Evolutionary conservation across 2,329 filamentous ascomycete genomes (phyloP).

Genomic region (Tolypocladium tundrense): DNA sequence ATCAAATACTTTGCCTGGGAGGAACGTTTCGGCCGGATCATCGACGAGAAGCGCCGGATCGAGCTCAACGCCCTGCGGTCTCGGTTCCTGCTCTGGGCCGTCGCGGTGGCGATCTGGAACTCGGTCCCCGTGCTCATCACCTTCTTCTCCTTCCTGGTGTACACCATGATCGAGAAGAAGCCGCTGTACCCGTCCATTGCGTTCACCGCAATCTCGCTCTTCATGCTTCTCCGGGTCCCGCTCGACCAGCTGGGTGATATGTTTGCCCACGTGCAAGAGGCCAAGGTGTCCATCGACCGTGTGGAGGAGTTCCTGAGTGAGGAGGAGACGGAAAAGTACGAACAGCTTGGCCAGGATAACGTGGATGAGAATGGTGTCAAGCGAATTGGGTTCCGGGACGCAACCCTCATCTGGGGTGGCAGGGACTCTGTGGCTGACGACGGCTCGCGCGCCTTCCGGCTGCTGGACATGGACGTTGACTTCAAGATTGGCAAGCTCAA

Average conservation of each 20-base stretch:
- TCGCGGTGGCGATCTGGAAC: conserved; percentile 91
- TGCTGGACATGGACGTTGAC: conserved; percentile 73
- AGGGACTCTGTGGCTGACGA: conserved; percentile 51
- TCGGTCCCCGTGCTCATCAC: conserved; percentile 92
- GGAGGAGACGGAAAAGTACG: conserved; percentile 92
- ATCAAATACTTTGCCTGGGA: conserved; percentile 99
- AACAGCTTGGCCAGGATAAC: conserved; percentile 65
- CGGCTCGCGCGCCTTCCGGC: conserved; percentile 64
- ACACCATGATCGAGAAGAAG: conserved; percentile 83
- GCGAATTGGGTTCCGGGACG: conserved; percentile 74
- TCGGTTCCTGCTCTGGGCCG: conserved; percentile 84
- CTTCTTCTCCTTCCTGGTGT: conserved; percentile 90
- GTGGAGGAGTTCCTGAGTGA: conserved; percentile 90
- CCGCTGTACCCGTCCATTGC: conserved; percentile 84
- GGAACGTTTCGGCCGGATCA: conserved; percentile 72
- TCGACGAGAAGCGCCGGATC: conserved; percentile 74
- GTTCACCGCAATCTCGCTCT: conserved; percentile 92
- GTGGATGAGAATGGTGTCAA: conserved; percentile 58
- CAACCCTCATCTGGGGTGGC: conserved; percentile 82
- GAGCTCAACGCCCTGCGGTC: conserved; percentile 72
- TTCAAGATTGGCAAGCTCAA: conserved; percentile 84
- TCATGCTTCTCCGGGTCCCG: conserved; percentile 85
- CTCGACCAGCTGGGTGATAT: conserved; percentile 96
- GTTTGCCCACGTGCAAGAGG: conserved; percentile 96
- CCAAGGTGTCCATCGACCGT: conserved; percentile 92